Conservation (phyloP, 1,284 basidiomycete species). For the Cutaneotrichosporon sp. region DNA sequence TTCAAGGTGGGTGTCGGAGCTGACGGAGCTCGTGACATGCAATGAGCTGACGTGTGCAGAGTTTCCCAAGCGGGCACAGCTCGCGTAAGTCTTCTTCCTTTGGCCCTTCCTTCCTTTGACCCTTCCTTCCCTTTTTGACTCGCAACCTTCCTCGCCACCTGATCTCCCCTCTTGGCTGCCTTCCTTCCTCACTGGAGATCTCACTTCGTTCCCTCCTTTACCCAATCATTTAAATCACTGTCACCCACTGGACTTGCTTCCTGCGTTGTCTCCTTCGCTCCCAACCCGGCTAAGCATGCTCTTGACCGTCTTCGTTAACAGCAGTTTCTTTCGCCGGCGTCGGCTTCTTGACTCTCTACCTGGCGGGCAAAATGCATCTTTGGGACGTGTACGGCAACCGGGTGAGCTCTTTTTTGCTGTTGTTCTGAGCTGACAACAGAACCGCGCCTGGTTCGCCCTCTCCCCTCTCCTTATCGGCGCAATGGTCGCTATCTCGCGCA, state of each 20-base stretch:
- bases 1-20: constrained; percentile 65
- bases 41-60: constrained; percentile 38
- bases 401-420: constrained; percentile 55
- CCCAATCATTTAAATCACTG: neutral
- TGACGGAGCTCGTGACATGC: too few relatives aligned
- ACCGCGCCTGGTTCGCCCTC: constrained; percentile 78
- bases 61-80: constrained; percentile 85
- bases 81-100: constrained; percentile 28
- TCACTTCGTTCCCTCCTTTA: neutral
- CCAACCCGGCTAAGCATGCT: too few relatives aligned
- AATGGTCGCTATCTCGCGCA: constrained; percentile 84
- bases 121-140: neutral
- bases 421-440: constrained; percentile 47
- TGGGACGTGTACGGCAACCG: constrained; percentile 77
- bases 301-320: neutral
- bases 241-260: too few relatives aligned
- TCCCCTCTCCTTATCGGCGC: constrained; percentile 72
- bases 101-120: too few relatives aligned
- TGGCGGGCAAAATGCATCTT: constrained; percentile 86
- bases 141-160: neutral
- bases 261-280: too few relatives aligned
- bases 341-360: constrained; percentile 80
- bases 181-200: neutral
- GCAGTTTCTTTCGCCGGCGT: constrained; percentile 87
- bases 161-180: neutral